Evolutionary conservation across 495 filamentous ascomycete genomes (phyloP), one percentile per base, ranked within the genome.

Genomic region (Daldinia caldariorum): DNA sequence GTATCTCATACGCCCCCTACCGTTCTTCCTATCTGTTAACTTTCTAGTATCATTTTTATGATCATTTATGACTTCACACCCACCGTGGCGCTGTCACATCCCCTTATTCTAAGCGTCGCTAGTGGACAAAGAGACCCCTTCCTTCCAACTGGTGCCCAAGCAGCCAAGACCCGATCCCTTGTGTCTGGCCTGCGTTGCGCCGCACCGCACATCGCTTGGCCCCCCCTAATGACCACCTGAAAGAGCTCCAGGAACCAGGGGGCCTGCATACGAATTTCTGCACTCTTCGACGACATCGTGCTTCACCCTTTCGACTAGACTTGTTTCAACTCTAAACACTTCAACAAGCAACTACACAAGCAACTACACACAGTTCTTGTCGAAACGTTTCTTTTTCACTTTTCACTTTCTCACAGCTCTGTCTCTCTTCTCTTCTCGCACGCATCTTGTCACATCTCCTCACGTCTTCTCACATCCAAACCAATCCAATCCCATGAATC

Each of bases 281-380:
- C 65, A 61, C 50, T 31, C 22, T 64, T 72, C 65, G 45, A 72
- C 65, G 65, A 72, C 70, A 68, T 72, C 70, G 65, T 72, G 65
- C 70, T 62, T 68, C 70, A 72, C 64, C 69, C 60, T 72, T 56
- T 56, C n/a, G 53, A 56, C 32, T 37, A 61, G 51, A 54, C 64
- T 37, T 72, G 70, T 72, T 72, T 72, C 70, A 68, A 72, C 70
- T 61, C 37, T 16, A 39, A 67, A 49, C 47, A 49, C 61, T 67
- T 60, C 37, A 67, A 67, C 59, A 26, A 67, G 49, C 12, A 53
- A 22, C 63, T 29, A 34, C n/a, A n/a, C n/a, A n/a, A n/a, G n/a
- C n/a, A n/a, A n/a, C n/a, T n/a, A 18, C 32, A 55, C 53, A 67
- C 58, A 67, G 4, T 34, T 35, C 41, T 32, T n/a, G 53, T 72